Evolutionary conservation across 2,329 filamentous ascomycete species (phyloP).

Genomic region (Neonectria coccinea): DNA sequence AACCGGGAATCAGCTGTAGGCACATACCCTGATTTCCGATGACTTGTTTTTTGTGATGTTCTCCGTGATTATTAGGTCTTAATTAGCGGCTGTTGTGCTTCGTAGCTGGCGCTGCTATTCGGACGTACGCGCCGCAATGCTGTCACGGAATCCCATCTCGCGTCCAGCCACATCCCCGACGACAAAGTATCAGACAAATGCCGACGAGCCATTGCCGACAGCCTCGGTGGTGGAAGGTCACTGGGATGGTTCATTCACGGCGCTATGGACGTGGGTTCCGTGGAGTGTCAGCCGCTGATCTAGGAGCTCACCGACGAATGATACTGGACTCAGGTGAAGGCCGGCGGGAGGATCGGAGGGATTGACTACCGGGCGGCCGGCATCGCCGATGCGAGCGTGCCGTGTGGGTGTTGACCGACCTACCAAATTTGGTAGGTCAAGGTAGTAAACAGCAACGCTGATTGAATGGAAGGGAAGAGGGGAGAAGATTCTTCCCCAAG

Average conservation of each 20-base stretch:
- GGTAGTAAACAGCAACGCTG: conserved; percentile 5
- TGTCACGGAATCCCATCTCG: neutral
- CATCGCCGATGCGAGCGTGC: conserved; percentile 35
- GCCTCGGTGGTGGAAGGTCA: neutral
- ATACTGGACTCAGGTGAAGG: conserved; percentile 4
- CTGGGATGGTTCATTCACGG: conserved; percentile 14
- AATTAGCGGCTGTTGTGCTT: neutral
- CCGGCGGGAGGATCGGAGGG: conserved; percentile 10
- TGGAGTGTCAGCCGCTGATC: conserved; percentile 19
- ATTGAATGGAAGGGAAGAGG: conserved; percentile 11
- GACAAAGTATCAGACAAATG: neutral
- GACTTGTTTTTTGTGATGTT: neutral
- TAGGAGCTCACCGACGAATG: conserved; percentile 23
- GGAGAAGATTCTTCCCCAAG: neutral
- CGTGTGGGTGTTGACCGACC: conserved; percentile 8
- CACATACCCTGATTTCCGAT: conserved; percentile 53
- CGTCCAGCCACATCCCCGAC: neutral
- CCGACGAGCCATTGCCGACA: conserved; percentile 12
- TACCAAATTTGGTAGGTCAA: conserved; percentile 18
- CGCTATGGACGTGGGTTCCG: conserved; percentile 21
- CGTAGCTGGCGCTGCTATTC: too few species aligned
- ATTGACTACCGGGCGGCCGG: conserved; percentile 32
- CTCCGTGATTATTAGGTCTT: neutral
- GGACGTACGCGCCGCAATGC: neutral
- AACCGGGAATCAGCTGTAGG: conserved; percentile 71